phyloP scores from a whole-genome alignment of 176 grass and related monocot genomes.

The Aegilops umbellulata region DNA sequence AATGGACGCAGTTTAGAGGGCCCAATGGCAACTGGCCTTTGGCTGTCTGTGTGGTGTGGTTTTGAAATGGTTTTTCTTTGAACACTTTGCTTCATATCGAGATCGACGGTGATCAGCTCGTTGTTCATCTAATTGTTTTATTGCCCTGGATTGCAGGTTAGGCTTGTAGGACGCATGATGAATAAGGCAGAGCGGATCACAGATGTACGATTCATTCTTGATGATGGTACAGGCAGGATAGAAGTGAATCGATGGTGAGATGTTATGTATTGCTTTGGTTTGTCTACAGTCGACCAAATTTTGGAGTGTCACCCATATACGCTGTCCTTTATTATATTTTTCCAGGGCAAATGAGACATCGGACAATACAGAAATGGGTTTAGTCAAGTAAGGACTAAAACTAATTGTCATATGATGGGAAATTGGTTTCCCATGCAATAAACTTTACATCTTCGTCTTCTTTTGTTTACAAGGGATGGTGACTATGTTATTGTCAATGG shows the following conservation, averaged over 20 bases:
- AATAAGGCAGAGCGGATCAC: slow-evolving; percentile 71
- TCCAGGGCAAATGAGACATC: slow-evolving; percentile 68
- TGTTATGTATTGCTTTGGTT: slow-evolving; percentile 11
- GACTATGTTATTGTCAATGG: slow-evolving; percentile 82
- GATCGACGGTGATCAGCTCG: neutral
- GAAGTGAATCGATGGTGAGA: slow-evolving; percentile 75
- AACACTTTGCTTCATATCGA: neutral
- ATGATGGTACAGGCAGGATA: slow-evolving; percentile 86
- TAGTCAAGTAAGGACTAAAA: slow-evolving; percentile 43
- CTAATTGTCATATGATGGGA: neutral
- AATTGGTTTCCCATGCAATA: neutral
- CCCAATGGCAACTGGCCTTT: neutral
- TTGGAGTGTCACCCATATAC: neutral
- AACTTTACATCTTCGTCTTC: slow-evolving; percentile 12
- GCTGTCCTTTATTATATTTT: slow-evolving; percentile 2
- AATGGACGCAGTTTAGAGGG: neutral
- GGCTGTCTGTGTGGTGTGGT: neutral
- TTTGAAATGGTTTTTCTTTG: neutral
- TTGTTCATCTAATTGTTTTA: slow-evolving; percentile 4
- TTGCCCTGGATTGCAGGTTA: slow-evolving; percentile 53
- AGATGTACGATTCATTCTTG: slow-evolving; percentile 69
- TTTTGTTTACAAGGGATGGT: slow-evolving; percentile 50
- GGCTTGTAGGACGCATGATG: slow-evolving; percentile 73
- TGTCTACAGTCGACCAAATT: neutral
- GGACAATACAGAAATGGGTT: slow-evolving; percentile 66